A percentile compares a stretch with the other conserved stretches of the same genome.
Conservation (phyloP, 176 grass and related monocot species). For the Triticum aestivum region DNA sequence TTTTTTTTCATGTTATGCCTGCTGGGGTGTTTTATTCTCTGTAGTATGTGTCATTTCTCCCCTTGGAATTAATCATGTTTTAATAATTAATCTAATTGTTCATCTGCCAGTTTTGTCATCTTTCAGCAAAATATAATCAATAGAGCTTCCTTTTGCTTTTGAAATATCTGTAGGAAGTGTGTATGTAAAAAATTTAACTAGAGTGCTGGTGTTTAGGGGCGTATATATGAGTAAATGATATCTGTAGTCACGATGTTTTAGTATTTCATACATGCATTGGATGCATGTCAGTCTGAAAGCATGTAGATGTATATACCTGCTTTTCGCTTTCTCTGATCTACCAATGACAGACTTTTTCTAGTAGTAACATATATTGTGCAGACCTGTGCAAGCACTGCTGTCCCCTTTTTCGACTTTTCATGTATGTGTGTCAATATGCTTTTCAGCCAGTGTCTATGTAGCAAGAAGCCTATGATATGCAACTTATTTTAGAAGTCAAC, state of each 20-base stretch:
- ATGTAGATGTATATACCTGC: not conserved
- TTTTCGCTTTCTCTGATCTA: not conserved
- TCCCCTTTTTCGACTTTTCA: not conserved
- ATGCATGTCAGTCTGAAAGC: not conserved
- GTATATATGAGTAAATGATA: not conserved
- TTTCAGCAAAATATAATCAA: not conserved
- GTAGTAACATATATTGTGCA: not conserved
- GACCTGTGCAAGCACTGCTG: not conserved
- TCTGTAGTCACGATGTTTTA: not conserved
- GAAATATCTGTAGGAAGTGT: not conserved
- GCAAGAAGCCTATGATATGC: not conserved
- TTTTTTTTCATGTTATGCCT: conserved; percentile 17
- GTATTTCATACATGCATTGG: not conserved
- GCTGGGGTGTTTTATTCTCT: not conserved
- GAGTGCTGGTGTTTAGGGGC: not conserved
- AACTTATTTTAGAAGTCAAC: not conserved
- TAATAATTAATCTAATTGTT: not conserved
- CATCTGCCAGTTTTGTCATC: not conserved
- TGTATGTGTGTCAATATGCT: not conserved
- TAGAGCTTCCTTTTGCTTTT: not conserved
- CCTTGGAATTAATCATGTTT: not conserved
- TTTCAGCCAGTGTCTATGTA: not conserved
- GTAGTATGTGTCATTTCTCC: not conserved
- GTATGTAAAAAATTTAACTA: not conserved
- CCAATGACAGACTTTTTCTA: not conserved